These are phyloP conservation scores for Malus hybrid DNA, from an alignment of 331 rosid species.

Conservation along the genomic window DNA sequence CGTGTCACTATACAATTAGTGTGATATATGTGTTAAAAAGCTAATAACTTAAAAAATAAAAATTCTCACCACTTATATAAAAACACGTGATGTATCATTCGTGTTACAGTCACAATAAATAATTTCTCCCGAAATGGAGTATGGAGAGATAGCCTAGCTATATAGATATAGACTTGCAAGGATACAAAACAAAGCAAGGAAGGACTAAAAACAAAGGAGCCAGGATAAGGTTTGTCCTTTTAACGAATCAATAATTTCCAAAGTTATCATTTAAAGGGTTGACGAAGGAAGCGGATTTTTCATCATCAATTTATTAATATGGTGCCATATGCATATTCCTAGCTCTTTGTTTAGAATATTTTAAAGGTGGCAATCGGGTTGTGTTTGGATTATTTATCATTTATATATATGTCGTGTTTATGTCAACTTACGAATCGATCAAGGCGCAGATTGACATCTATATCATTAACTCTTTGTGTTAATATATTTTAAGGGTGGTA, in stretches of 20 bases:
- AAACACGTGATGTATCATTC: no score
- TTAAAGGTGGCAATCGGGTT: neutral
- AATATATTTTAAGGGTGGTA: no score
- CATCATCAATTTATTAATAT: neutral
- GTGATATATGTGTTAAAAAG: no score
- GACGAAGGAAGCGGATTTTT: neutral
- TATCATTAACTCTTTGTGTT: neutral
- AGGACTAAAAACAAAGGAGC: neutral
- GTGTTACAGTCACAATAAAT: no score
- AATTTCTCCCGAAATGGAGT: no score
- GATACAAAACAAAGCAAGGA: neutral
- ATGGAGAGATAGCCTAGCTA: no score
- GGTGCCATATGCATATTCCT: neutral
- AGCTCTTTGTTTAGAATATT: no score
- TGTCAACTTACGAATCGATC: neutral
- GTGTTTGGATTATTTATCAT: neutral
- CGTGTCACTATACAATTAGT: no score
- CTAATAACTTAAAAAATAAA: no score
- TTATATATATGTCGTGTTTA: neutral
- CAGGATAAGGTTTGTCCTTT: neutral
- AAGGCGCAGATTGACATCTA: no score
- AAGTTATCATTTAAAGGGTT: neutral
- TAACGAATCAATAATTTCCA: neutral
- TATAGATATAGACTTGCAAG: no score
- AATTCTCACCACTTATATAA: no score